Conservation (phyloP, 148 eudicot genomes). For the Rhododendron henanense region DNA sequence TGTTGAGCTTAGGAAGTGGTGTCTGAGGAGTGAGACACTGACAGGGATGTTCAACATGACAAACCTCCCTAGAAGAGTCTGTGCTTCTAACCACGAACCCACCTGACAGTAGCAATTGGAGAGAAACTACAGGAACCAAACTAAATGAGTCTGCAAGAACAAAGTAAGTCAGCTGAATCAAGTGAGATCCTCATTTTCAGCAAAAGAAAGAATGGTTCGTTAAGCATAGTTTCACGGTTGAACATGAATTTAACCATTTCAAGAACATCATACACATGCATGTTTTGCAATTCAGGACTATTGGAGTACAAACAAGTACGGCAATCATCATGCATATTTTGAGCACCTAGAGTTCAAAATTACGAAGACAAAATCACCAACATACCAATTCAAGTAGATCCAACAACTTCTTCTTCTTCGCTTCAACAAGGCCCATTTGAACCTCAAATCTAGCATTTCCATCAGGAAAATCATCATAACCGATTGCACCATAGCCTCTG, state of each 20-base stretch:
- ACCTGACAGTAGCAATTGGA: not conserved
- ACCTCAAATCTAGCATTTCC: conserved; percentile 23
- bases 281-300: not conserved
- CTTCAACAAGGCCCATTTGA: conserved; percentile 36
- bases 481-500: conserved; percentile 18
- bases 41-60: not conserved
- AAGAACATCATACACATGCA: not conserved
- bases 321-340: not conserved
- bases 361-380: not conserved
- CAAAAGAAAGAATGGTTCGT: not conserved
- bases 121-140: not conserved
- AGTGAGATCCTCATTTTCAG: not conserved
- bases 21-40: not conserved
- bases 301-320: not conserved
- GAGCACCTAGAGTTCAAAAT: not conserved
- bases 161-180: not conserved
- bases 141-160: not conserved
- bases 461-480: conserved; percentile 11
- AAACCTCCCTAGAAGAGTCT: not conserved
- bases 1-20: not conserved
- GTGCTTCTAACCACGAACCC: not conserved
- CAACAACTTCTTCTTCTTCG: conserved; percentile 59
- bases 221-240: not conserved
- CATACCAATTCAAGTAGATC: conserved; percentile 77
- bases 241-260: not conserved